Conservation (phyloP, 305 asterid genomes). For the Fraxinus floribunda region DNA sequence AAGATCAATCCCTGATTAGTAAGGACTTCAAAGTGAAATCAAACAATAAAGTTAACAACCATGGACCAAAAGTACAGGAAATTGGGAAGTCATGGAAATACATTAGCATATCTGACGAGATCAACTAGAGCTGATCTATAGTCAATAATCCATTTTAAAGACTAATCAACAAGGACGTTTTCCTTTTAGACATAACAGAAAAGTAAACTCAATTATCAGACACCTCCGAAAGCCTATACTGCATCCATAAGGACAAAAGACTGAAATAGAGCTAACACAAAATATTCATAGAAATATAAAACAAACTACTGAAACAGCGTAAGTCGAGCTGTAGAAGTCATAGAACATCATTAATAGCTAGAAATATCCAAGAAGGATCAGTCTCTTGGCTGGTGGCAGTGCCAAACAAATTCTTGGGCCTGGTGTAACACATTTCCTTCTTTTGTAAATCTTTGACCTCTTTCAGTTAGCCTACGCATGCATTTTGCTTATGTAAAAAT, state of each 20-base stretch:
- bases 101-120: not conserved
- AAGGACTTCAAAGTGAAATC: not conserved
- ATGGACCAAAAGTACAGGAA: not conserved
- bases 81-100: not conserved
- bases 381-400: not conserved
- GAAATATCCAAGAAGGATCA: not conserved
- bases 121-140: not conserved
- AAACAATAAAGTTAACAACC: not conserved
- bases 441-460: not conserved
- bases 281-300: not conserved
- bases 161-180: not conserved
- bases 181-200: not conserved
- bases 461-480: not conserved
- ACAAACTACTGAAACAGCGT: not conserved
- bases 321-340: not conserved
- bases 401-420: not conserved
- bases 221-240: not conserved
- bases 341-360: not conserved
- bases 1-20: not conserved
- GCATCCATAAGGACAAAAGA: not conserved
- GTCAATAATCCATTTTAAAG: not conserved
- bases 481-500: not conserved
- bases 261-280: constrained; percentile 3
- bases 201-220: not conserved
- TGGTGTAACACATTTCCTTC: not conserved